Conservation (phyloP, 2,329 filamentous ascomycete species). For the Aspergillus neoniger region DNA sequence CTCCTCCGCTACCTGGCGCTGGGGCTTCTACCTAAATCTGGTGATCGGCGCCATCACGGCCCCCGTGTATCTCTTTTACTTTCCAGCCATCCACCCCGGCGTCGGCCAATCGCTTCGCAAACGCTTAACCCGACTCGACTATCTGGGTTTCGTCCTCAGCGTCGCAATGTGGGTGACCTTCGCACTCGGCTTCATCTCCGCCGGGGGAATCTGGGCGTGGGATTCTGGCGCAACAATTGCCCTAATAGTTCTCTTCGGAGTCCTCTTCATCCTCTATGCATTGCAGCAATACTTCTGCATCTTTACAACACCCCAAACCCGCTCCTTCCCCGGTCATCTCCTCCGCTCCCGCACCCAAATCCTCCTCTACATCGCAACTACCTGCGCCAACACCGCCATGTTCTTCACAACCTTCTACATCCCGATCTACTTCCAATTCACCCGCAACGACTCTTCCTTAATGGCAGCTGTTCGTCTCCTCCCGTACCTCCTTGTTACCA, state of each 20-base stretch:
- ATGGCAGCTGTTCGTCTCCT: conserved; percentile 35
- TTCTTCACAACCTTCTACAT: conserved; percentile 54
- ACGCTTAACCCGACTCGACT: conserved; percentile 46
- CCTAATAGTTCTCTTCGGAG: conserved; percentile 39
- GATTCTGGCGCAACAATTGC: conserved; percentile 30
- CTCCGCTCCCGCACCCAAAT: conserved; percentile 40
- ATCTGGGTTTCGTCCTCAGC: conserved; percentile 49
- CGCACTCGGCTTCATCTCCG: conserved; percentile 56
- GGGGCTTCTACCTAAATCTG: conserved; percentile 61
- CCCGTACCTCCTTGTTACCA: conserved; percentile 32
- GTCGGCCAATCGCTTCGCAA: conserved; percentile 20
- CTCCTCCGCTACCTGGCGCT: conserved; percentile 31
- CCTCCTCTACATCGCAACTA: conserved; percentile 48
- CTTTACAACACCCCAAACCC: conserved; percentile 46
- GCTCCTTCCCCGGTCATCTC: conserved; percentile 55
- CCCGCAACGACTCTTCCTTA: conserved; percentile 42
- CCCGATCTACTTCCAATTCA: conserved; percentile 59
- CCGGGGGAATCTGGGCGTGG: conserved; percentile 55
- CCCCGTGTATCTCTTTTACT: conserved; percentile 50
- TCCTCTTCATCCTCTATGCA: conserved; percentile 47
- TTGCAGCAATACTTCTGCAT: conserved; percentile 50
- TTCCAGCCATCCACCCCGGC: conserved; percentile 36
- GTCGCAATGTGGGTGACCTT: conserved; percentile 41
- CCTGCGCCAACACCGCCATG: conserved; percentile 37
- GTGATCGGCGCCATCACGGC: conserved; percentile 47